Evolutionary conservation across 257 asterid genomes (phyloP), one percentile per base, ranked within the genome.

Genomic region (Mitragyna speciosa): DNA sequence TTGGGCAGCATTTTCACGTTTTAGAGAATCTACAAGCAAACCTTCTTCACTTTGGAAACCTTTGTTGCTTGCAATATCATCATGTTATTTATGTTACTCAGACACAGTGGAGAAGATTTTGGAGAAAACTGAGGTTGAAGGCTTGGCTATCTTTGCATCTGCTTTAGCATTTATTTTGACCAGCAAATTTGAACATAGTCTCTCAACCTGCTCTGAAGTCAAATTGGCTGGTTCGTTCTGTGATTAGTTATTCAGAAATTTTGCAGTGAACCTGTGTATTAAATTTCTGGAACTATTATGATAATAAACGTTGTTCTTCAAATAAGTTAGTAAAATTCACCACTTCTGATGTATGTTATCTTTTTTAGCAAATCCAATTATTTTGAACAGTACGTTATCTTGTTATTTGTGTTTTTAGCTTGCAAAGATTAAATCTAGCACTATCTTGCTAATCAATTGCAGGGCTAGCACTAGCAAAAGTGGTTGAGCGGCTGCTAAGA

Each of bases 1-100:
- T 61, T 70, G 47, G 58, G 87, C 83, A 43, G 89, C 86, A 63
- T 84, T 86, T 79, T 76, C 81, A 73, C 83, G 86, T 56, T 84
- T 86, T 74, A 84, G 66, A 70, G 85, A 86, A 64, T 75, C 61
- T 31, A 56, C 15, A 82, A 74, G 74, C 83, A 78, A 79, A 64
- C 85, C 85, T 51, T 78, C 77, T 73, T 41, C 87, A 20, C 77
- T 86, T 51, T 84, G 89, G 89, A 86, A 86, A 76, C 86, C 89
- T 31, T 82, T 87, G 78, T 82, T 87, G 80, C 85, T 87, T 77
- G 86, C 83, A 30, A 73, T 82, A 54, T 76, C 83, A 9, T 87
- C 89, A 6, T 87, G 89, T 52, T 87, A 82, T 75, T 75, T 87
- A 58, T 78, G 87, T 80, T 82, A 56, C 76, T 86, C 89, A 14